Evolutionary conservation across 257 asterid genomes (phyloP).

Genomic region (Rubia yunnanensis): DNA sequence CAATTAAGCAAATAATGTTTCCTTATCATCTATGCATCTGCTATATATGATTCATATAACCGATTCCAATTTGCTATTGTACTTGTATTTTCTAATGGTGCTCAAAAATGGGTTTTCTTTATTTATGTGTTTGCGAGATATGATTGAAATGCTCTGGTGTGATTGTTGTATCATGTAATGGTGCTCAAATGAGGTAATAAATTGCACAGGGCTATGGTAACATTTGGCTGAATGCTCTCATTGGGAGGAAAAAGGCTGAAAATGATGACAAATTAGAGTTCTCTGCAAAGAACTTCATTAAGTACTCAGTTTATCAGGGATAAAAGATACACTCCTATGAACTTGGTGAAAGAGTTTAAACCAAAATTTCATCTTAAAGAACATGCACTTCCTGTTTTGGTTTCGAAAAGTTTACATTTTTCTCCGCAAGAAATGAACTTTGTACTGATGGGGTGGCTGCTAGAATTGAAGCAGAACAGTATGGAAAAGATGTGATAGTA

Average conservation of each 20-base stretch:
- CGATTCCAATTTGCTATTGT: background rate
- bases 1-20: too few relatives aligned
- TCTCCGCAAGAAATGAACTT: slow-evolving; percentile 63
- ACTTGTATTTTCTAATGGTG: too few relatives aligned
- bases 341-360: slow-evolving; percentile 37
- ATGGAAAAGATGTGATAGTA: slow-evolving; percentile 47
- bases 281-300: slow-evolving; percentile 48
- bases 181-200: too few relatives aligned
- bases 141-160: too few relatives aligned
- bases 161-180: too few relatives aligned
- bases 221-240: slow-evolving; percentile 74
- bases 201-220: slow-evolving; percentile 45
- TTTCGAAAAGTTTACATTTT: background rate
- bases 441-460: slow-evolving; percentile 51
- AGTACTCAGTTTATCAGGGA: slow-evolving; percentile 49
- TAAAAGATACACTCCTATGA: slow-evolving; percentile 78
- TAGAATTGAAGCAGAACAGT: slow-evolving; percentile 51
- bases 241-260: slow-evolving; percentile 34
- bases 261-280: slow-evolving; percentile 33
- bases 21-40: too few relatives aligned
- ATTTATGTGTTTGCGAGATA: too few relatives aligned
- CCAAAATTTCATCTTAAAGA: background rate
- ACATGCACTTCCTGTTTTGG: background rate
- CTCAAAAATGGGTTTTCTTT: too few relatives aligned
- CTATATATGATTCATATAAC: too few relatives aligned